Evolutionary conservation across 192 early-diverging fungal genomes (phyloP).

Genomic region (Powellomyces hirtus): DNA sequence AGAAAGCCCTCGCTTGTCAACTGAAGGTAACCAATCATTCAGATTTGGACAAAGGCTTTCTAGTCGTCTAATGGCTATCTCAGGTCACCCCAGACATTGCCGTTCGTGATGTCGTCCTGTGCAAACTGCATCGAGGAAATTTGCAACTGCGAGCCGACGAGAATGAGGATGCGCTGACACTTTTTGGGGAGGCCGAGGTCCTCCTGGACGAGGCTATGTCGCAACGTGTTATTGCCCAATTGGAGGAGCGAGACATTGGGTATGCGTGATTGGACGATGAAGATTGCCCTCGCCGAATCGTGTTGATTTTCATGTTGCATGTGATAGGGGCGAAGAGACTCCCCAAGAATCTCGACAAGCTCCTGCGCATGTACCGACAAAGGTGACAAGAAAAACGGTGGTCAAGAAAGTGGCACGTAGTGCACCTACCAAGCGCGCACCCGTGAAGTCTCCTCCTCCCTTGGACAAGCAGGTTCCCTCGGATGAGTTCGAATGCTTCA

Average conservation of each 20-base stretch:
- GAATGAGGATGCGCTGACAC: conserved; percentile 48
- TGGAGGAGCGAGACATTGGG: conserved; percentile 50
- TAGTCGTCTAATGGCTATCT: not conserved
- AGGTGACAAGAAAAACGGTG: not conserved
- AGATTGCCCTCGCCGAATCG: too few relatives aligned
- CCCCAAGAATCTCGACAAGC: too few relatives aligned
- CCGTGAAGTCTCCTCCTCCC: not conserved
- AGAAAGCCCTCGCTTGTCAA: conserved; percentile 6
- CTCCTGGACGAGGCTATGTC: conserved; percentile 56
- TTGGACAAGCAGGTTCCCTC: not conserved
- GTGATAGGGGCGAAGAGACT: too few relatives aligned
- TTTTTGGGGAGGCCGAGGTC: conserved; percentile 44
- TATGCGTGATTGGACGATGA: too few relatives aligned
- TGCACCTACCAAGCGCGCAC: not conserved
- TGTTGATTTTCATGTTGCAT: too few relatives aligned
- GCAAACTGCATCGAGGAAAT: conserved; percentile 50
- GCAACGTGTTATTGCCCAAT: conserved; percentile 42
- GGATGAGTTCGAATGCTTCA: conserved; percentile 37
- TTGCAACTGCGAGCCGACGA: conserved; percentile 37
- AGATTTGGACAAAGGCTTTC: not conserved
- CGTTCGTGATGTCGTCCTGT: conserved; percentile 16
- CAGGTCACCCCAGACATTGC: conserved; percentile 34
- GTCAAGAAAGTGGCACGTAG: not conserved
- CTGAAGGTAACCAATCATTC: not conserved
- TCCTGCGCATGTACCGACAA: not conserved